phyloP scores from a whole-genome alignment of 2,329 filamentous ascomycete genomes.

The Calcarisporium arbuscula region DNA sequence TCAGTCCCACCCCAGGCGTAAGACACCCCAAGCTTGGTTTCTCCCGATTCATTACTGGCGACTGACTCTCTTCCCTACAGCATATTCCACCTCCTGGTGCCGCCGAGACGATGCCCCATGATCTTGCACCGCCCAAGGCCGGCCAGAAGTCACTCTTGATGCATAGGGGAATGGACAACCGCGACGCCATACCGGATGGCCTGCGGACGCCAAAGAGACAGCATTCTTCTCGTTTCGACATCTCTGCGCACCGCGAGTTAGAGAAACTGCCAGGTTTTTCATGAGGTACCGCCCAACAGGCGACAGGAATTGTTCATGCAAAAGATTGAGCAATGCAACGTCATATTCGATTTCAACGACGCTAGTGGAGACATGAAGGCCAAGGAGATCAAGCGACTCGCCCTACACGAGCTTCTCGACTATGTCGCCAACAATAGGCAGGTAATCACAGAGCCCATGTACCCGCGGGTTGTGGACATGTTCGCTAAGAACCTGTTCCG shows the following conservation, averaged over 20 bases:
- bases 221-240: constrained; percentile 95
- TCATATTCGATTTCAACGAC: constrained; percentile 99
- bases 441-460: constrained; percentile 98
- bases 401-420: constrained; percentile 90
- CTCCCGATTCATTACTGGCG: too few species aligned
- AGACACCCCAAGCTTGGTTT: too few species aligned
- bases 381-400: constrained; percentile 97
- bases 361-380: constrained; percentile 98
- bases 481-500: constrained; percentile 98
- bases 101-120: constrained; percentile 95
- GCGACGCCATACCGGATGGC: constrained; percentile 85
- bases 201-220: constrained; percentile 93
- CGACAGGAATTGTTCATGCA: constrained; percentile 98
- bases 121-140: constrained; percentile 88
- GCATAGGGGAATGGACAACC: constrained; percentile 80
- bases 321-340: constrained; percentile 99
- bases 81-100: constrained; percentile 89
- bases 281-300: constrained; percentile 91
- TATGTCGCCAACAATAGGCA: constrained; percentile 98
- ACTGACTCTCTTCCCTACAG: constrained; percentile 28
- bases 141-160: constrained; percentile 83
- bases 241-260: constrained; percentile 91
- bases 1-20: constrained; percentile 90
- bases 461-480: constrained; percentile 97
- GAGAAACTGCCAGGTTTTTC: constrained; percentile 97